phyloP scores from a whole-genome alignment of 352 stramenopile genomes.

The Phytophthora parvispora region DNA sequence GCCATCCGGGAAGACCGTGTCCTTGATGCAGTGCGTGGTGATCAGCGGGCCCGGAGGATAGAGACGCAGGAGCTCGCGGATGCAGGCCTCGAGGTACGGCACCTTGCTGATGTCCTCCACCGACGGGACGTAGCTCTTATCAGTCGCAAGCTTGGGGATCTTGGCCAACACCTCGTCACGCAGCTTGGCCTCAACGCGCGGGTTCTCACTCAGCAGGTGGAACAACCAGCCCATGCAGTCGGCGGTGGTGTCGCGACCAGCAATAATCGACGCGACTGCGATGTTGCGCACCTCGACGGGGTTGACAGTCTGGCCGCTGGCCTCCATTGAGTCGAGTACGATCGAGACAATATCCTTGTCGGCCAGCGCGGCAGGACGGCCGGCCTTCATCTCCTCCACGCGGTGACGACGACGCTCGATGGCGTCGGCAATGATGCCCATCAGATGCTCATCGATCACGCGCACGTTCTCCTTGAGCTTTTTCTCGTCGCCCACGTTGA shows the following conservation, averaged over 20 bases:
- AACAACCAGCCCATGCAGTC: constrained; percentile 66
- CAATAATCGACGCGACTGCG: constrained; percentile 77
- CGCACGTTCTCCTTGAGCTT: constrained; percentile 43
- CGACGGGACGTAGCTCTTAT: constrained; percentile 35
- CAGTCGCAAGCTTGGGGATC: constrained; percentile 30
- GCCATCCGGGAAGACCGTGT: constrained; percentile 65
- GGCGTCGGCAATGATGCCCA: constrained; percentile 48
- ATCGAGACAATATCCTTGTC: constrained; percentile 39
- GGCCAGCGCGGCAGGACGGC: not conserved
- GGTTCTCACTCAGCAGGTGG: constrained; percentile 35
- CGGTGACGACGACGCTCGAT: constrained; percentile 35
- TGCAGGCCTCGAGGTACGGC: constrained; percentile 64
- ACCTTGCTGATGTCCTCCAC: constrained; percentile 64
- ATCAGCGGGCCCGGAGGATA: constrained; percentile 57
- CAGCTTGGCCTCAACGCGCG: constrained; percentile 32
- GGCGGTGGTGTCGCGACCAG: constrained; percentile 74
- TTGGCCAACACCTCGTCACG: constrained; percentile 28
- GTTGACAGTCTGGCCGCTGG: constrained; percentile 29
- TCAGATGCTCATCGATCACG: constrained; percentile 48
- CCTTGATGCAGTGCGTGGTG: constrained; percentile 44
- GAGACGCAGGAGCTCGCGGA: constrained; percentile 70
- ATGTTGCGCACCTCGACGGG: constrained; percentile 63
- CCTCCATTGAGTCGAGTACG: constrained; percentile 29
- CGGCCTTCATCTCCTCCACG: constrained; percentile 13
- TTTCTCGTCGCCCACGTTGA: constrained; percentile 50